Percentiles rank a stretch among this genome's conserved stretches.
phyloP scores from a whole-genome alignment of 1,284 basidiomycete species.

The Moesziomyces aphidis region DNA sequence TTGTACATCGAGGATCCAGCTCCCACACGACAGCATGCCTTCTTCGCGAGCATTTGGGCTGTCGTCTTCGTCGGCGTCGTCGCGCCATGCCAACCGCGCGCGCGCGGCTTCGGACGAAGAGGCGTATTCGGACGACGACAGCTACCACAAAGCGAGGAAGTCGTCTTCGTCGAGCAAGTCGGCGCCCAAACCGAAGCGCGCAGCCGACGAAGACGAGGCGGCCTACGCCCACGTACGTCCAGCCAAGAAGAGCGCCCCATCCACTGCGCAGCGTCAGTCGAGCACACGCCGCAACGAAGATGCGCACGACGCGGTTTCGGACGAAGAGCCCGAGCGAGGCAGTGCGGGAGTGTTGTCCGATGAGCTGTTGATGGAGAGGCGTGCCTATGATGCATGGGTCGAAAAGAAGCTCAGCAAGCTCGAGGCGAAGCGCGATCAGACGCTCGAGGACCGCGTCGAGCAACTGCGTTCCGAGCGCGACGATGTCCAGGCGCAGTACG shows the following conservation, averaged over 20 bases:
- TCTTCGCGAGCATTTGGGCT: conserved; percentile 31
- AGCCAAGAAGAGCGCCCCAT: conserved; percentile 15
- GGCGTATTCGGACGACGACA: conserved; percentile 16
- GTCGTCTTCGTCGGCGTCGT: conserved; percentile 37
- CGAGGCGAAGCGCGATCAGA: conserved; percentile 40
- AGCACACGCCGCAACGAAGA: neutral
- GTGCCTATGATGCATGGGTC: conserved; percentile 38
- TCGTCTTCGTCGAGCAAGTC: conserved; percentile 11
- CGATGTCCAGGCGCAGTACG: conserved; percentile 61
- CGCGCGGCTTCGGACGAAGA: conserved; percentile 28
- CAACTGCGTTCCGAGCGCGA: conserved; percentile 52
- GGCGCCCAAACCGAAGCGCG: conserved; percentile 17
- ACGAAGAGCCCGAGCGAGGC: conserved; percentile 3
- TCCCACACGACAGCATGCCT: conserved; percentile 21
- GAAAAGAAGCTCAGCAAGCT: conserved; percentile 44
- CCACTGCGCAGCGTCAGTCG: neutral
- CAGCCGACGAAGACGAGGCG: conserved; percentile 7
- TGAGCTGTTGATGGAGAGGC: conserved; percentile 30
- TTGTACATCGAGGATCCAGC: neutral
- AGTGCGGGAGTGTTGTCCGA: conserved; percentile 13
- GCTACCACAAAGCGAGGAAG: conserved; percentile 28
- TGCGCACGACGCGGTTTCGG: conserved; percentile 3
- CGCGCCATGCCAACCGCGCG: conserved; percentile 22
- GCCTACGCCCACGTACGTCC: conserved; percentile 11
- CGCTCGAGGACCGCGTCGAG: conserved; percentile 47